These are phyloP conservation scores for Rutstroemia sp. DNA, from an alignment of 2,329 filamentous ascomycete genomes.

Conservation along the genomic window DNA sequence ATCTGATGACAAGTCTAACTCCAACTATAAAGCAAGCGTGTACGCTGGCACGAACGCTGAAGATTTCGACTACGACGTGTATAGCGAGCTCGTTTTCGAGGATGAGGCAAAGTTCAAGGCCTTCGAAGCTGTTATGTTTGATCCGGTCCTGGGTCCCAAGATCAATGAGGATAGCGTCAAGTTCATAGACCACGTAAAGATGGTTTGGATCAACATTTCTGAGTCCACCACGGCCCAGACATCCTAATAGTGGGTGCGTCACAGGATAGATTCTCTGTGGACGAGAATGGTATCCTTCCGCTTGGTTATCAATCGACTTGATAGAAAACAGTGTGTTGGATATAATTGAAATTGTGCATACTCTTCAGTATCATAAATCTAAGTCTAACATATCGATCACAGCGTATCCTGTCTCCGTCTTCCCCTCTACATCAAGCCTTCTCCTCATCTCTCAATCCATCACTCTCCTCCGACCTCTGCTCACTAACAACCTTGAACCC, in stretches of 20 bases:
- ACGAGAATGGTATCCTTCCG: too few relatives aligned
- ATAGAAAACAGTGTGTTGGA: too few relatives aligned
- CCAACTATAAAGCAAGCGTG: neutral
- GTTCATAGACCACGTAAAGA: neutral
- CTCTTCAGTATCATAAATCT: too few relatives aligned
- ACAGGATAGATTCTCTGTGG: too few relatives aligned
- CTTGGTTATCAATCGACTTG: too few relatives aligned
- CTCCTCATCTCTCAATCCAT: neutral
- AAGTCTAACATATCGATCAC: too few relatives aligned
- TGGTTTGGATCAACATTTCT: neutral
- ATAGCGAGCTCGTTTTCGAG: neutral
- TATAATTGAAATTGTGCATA: too few relatives aligned
- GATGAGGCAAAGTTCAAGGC: neutral
- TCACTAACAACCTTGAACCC: conserved; percentile 35
- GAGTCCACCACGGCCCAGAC: neutral
- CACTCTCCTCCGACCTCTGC: neutral
- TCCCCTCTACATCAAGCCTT: too few relatives aligned
- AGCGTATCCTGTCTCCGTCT: too few relatives aligned
- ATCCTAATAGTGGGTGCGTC: too few relatives aligned
- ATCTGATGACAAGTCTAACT: neutral
- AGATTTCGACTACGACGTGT: neutral
- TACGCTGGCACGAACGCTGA: neutral
- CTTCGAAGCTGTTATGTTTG: neutral
- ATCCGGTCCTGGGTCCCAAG: neutral
- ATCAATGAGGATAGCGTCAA: neutral